Base-by-base conservation (phyloP, 2,329 filamentous ascomycete genomes). In the Pyricularia grisea region DNA sequence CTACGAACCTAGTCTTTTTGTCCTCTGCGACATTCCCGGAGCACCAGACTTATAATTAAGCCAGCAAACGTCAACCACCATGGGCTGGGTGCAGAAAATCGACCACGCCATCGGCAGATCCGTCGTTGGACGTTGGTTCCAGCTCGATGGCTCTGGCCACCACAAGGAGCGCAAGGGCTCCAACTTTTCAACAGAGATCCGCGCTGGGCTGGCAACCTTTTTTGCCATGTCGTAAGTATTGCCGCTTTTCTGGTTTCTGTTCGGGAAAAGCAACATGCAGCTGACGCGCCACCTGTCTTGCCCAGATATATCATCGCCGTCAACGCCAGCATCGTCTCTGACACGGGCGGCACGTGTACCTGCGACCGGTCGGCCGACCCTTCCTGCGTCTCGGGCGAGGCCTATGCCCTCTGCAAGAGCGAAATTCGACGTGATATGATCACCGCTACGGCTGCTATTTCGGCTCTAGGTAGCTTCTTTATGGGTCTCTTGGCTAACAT, bases 401-500 rank as follows among this genome's bases (percentile, higher is more conserved):
- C 85, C 27, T 93, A 93, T 73, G 76, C 84, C 71, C 78, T 90
- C n/a, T 93, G 91, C 76, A 79, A 82, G 58, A 68, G 83, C 74
- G 85, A 84, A 71, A 77, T 94, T 76, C 90, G 91, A 78, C 88
- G 92, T 36, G 93, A 97, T 76, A 80, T 94, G 58, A 90, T 96
- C 68, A 96, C 93, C 7, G 92, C 90, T 12, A 96, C 93, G 4
- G 92, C 93, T 64, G 92, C 92, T 68, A 94, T 95, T 72, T 85
- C 92, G 17, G 90, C 92, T 30, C 80, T 97, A 65, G 87, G 90
- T 3, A 90, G 88, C n/a, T 93, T 96, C 78, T 89, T 84, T 78
- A 93, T 96, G 90, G 93, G 93, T 25, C 78, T 94, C 1, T 88
- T 94, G 72, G 90, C 93, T 71, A 96, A 96, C 73, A 82, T 94